These are phyloP conservation scores for Neonectria sp. DNA, from an alignment of 2,329 filamentous ascomycete species.

Conservation along the genomic window DNA sequence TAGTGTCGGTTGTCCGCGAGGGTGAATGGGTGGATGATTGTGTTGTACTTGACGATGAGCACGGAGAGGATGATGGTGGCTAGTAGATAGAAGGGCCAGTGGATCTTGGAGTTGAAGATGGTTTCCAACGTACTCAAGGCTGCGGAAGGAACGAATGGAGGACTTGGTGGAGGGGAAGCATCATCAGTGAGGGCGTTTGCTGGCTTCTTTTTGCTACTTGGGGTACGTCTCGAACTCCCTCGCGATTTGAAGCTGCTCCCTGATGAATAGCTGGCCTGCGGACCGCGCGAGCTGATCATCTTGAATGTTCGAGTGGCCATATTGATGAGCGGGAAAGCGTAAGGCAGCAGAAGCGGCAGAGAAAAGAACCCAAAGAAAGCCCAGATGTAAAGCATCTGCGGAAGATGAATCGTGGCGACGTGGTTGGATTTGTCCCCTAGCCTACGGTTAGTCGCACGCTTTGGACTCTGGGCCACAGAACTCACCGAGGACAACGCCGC, in stretches of 20 bases:
- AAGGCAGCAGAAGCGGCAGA: constrained; percentile 78
- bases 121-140: constrained; percentile 24
- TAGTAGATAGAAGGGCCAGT: constrained; percentile 55
- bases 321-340: constrained; percentile 56
- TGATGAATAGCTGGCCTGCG: background rate
- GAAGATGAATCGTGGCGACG: constrained; percentile 86
- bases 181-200: background rate
- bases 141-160: constrained; percentile 19
- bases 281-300: background rate
- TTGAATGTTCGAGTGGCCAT: constrained; percentile 6
- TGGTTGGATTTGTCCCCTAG: constrained; percentile 95
- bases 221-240: background rate
- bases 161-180: background rate
- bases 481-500: constrained; percentile 89
- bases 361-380: constrained; percentile 93
- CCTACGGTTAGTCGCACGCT: constrained; percentile 42
- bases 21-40: constrained; percentile 94
- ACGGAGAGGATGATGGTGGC: constrained; percentile 56
- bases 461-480: background rate
- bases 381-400: constrained; percentile 97
- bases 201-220: background rate
- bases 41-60: constrained; percentile 82
- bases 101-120: constrained; percentile 52
- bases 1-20: constrained; percentile 97
- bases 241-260: constrained; percentile 15